phyloP scores from a whole-genome alignment of 371 early-diverging fungal genomes.

The Synchytrium microbalum region DNA sequence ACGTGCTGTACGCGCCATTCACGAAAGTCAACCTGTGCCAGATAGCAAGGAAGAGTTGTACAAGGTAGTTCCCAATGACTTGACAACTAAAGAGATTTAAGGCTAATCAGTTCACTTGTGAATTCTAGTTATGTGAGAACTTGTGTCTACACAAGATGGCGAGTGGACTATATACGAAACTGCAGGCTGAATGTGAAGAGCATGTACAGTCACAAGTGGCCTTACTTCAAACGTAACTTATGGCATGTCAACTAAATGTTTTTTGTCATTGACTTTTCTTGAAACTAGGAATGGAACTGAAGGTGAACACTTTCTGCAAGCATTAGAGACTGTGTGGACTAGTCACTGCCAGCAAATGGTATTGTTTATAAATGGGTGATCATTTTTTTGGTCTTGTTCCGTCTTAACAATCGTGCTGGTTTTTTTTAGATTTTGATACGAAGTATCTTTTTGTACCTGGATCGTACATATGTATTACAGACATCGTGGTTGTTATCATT shows the following conservation, averaged over 20 bases:
- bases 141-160: slow-evolving; percentile 72
- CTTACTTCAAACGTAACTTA: slow-evolving; percentile 24
- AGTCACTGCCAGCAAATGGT: slow-evolving; percentile 60
- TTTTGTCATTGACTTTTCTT: background rate
- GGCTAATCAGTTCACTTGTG: background rate
- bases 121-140: slow-evolving; percentile 45
- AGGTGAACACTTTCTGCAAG: slow-evolving; percentile 41
- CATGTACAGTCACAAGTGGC: slow-evolving; percentile 36
- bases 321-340: slow-evolving; percentile 53
- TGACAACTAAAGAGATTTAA: background rate
- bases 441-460: slow-evolving; percentile 82
- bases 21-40: slow-evolving; percentile 43
- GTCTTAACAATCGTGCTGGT: background rate
- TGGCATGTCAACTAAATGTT: background rate
- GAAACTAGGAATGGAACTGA: slow-evolving; percentile 26
- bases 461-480: slow-evolving; percentile 79
- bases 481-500: slow-evolving; percentile 56
- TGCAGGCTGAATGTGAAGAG: slow-evolving; percentile 47
- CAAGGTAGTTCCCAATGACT: slow-evolving; percentile 34
- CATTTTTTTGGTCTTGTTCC: slow-evolving; percentile 3
- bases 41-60: slow-evolving; percentile 81
- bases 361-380: slow-evolving; percentile 5
- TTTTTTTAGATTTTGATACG: slow-evolving; percentile 53
- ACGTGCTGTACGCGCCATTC: slow-evolving; percentile 67
- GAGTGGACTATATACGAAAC: slow-evolving; percentile 49